Conservation (phyloP, 768 basidiomycete genomes). For the Suillus sp. region DNA sequence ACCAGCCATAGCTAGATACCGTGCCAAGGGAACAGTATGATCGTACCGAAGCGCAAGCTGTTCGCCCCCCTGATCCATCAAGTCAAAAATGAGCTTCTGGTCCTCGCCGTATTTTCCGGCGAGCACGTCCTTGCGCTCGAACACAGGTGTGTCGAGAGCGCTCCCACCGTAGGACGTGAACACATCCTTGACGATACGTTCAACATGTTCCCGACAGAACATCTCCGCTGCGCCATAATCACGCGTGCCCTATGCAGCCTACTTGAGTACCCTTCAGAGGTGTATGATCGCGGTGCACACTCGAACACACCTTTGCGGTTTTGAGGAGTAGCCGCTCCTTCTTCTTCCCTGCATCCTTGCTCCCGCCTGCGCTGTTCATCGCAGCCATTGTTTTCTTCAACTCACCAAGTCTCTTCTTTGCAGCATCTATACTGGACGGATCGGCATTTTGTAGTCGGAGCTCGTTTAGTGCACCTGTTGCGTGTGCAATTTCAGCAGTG, state of each 20-base stretch:
- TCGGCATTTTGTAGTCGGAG: conserved; percentile 61
- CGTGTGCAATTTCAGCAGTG: conserved; percentile 54
- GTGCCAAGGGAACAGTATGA: conserved; percentile 94
- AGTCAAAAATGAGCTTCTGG: conserved; percentile 94
- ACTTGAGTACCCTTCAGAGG: conserved; percentile 18
- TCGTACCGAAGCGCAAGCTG: conserved; percentile 94
- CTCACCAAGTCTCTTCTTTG: conserved; percentile 69
- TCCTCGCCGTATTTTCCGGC: conserved; percentile 99
- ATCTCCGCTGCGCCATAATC: conserved; percentile 94
- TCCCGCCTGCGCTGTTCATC: conserved; percentile 37
- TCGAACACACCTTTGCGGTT: conserved; percentile 82
- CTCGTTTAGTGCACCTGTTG: conserved; percentile 60
- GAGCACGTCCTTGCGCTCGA: conserved; percentile 95
- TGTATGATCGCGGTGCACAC: conserved; percentile 10
- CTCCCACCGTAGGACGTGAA: conserved; percentile 89
- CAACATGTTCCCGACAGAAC: conserved; percentile 88
- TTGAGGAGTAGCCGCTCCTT: conserved; percentile 79
- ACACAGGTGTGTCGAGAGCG: conserved; percentile 97
- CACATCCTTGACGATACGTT: conserved; percentile 81
- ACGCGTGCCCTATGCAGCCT: conserved; percentile 73
- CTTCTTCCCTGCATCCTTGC: conserved; percentile 57
- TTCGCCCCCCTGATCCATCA: conserved; percentile 97
- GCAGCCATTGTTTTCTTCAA: conserved; percentile 59
- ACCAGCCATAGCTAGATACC: conserved; percentile 96
- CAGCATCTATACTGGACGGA: conserved; percentile 52